phyloP scores from a whole-genome alignment of 2,329 filamentous ascomycete species.

The Xylariaceae sp. region DNA sequence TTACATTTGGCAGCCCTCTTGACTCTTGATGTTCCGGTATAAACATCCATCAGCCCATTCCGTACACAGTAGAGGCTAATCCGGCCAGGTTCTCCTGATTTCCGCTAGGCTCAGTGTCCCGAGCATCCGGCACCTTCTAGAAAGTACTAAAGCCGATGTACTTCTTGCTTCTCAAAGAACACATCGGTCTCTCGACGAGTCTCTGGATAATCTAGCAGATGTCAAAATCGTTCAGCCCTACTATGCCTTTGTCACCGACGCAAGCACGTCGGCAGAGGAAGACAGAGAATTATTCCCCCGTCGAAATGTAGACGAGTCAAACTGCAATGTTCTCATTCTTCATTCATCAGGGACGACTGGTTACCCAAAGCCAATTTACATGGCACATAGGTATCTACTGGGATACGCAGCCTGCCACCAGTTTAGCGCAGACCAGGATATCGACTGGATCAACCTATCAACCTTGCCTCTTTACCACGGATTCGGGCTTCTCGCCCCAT shows the following conservation, averaged over 20 bases:
- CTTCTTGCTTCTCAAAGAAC: neutral
- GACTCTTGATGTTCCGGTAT: constrained; percentile 20
- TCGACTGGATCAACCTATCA: constrained; percentile 39
- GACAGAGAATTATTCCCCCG: neutral
- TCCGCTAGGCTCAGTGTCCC: constrained; percentile 31
- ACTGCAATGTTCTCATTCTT: constrained; percentile 38
- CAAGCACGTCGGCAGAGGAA: too few species aligned
- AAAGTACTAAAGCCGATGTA: neutral
- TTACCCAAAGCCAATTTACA: constrained; percentile 43
- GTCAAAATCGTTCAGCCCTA: constrained; percentile 8
- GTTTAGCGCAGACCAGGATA: constrained; percentile 29
- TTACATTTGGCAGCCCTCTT: constrained; percentile 26
- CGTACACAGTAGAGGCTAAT: too few species aligned
- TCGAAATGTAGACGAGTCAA: neutral
- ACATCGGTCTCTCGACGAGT: constrained; percentile 6
- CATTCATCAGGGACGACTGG: constrained; percentile 46
- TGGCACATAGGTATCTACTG: constrained; percentile 40
- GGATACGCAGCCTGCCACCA: constrained; percentile 39
- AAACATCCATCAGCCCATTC: neutral
- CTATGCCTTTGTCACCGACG: neutral
- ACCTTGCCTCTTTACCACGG: constrained; percentile 45
- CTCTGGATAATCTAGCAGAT: neutral
- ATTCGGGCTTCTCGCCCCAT: constrained; percentile 42
- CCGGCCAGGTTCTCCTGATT: constrained; percentile 26
- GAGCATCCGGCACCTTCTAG: constrained; percentile 17